Conservation (phyloP, 2,329 filamentous ascomycete genomes). For the Zymoseptoria passerinii region DNA sequence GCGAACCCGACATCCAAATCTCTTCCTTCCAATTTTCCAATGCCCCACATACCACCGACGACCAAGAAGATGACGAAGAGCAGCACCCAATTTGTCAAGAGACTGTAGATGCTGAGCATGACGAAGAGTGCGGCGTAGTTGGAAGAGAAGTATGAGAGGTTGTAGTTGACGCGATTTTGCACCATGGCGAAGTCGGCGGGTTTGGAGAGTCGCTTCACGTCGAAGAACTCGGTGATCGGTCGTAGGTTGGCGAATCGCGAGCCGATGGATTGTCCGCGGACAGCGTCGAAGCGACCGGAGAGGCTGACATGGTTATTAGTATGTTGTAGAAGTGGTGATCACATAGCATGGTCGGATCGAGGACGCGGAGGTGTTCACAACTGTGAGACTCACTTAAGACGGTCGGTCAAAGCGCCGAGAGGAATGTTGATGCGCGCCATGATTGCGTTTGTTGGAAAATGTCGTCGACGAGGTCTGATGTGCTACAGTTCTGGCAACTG, state of each 20-base stretch:
- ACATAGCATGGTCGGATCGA: constrained; percentile 3
- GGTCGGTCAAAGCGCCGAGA: constrained; percentile 81
- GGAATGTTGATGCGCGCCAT: constrained; percentile 74
- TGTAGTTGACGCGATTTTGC: constrained; percentile 93
- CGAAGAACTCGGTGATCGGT: constrained; percentile 86
- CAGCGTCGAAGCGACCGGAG: constrained; percentile 71
- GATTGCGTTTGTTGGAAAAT: constrained; percentile 4
- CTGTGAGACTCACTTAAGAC: constrained; percentile 53
- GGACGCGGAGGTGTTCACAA: neutral
- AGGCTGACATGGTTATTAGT: constrained; percentile 36
- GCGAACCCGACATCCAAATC: constrained; percentile 81
- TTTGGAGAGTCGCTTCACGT: constrained; percentile 92
- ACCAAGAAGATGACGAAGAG: constrained; percentile 91
- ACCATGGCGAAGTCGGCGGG: constrained; percentile 83
- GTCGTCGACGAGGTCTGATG: neutral
- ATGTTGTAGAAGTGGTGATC: neutral
- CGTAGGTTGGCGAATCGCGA: constrained; percentile 86
- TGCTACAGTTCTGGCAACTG: neutral
- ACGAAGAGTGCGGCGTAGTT: constrained; percentile 93
- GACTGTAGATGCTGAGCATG: constrained; percentile 91
- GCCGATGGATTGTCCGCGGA: constrained; percentile 69
- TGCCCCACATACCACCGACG: constrained; percentile 77
- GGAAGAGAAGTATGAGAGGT: constrained; percentile 92
- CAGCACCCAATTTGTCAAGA: constrained; percentile 77
- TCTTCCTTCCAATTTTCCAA: constrained; percentile 78